Conservation (phyloP, 176 grass and related monocot genomes). For the Eremochloa ophiuroides region DNA sequence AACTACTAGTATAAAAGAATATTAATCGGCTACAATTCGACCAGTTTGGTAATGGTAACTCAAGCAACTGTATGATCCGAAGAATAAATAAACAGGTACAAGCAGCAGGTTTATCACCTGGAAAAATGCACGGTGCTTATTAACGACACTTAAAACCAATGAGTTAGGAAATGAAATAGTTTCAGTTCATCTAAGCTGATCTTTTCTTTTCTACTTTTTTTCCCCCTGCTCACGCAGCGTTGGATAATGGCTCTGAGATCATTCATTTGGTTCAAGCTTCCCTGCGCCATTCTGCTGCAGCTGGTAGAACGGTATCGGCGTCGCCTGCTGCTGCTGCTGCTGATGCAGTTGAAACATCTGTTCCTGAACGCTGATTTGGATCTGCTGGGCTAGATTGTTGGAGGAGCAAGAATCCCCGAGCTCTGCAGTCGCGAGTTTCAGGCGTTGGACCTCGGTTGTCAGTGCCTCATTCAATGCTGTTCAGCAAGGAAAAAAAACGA, state of each 20-base stretch:
- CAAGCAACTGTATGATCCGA: conserved; percentile 26
- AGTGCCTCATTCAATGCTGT: conserved; percentile 92
- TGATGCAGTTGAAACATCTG: conserved; percentile 61
- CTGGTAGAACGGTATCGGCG: conserved; percentile 56
- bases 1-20: conserved; percentile 22
- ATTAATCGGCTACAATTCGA: conserved; percentile 19
- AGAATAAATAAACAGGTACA: conserved; percentile 38
- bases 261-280: conserved; percentile 35
- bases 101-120: conserved; percentile 26
- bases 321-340: conserved; percentile 46
- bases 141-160: conserved; percentile 49
- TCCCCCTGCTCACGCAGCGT: not conserved
- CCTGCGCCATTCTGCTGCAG: conserved; percentile 52
- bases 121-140: conserved; percentile 47
- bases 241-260: conserved; percentile 6
- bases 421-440: conserved; percentile 61
- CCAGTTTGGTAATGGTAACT: conserved; percentile 32
- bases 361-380: conserved; percentile 35
- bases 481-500: not conserved
- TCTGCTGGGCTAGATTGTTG: conserved; percentile 58
- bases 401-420: conserved; percentile 58
- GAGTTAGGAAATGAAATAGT: conserved; percentile 43
- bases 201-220: not conserved
- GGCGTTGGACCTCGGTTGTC: conserved; percentile 74
- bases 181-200: conserved; percentile 24